Base-by-base conservation (phyloP, 2,329 filamentous ascomycete species). In the Hypoxylon sp. region DNA sequence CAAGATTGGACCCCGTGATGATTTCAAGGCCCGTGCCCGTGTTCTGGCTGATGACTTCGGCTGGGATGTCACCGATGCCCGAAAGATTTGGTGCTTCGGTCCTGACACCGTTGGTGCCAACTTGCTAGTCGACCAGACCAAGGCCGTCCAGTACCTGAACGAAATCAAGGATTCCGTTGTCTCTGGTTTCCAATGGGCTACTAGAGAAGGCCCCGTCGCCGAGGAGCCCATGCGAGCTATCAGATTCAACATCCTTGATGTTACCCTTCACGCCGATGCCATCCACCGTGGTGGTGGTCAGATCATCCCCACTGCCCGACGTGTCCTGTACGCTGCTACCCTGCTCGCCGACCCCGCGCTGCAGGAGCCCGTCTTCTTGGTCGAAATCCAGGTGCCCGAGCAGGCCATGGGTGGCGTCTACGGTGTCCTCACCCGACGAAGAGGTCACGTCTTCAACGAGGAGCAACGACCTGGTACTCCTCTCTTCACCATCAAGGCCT, bases 121-220 rank as follows among this genome's bases (percentile, higher is more conserved):
- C 90, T 86, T 99, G 88, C 87, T 99, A 76, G 90, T 99, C 79
- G 96, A 99, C 85, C 96, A 98, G 91, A 97, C 95, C 88, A 99
- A 98, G 93, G 96, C 96, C 76, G 96, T 99, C 74, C 96, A 99
- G 88, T 99, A 98, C 91, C 89, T 99, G 79, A 96, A 93, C 87
- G 96, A 99, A 92, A 99, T 99, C 90, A 99, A 99, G 92, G 96
- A 99, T 81, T 98, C 95, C 68, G 91, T 98, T 76, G 94, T 98
- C 79, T 98, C 96, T 75, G 96, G 96, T 90, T 99, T 99, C 93
- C 96, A 99, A 85, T 99, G 96, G 96, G 96, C 96, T 74, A 93
- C 93, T 76, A 91, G 95, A 80, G 96, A 99, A 89, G 96, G 96
- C 87, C 96, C 96, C 78, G 84, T 99, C 80, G 94, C 92, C 76